Base-by-base conservation (phyloP, 1,139 yeast species). In the Nakaseomyces sp. region DNA sequence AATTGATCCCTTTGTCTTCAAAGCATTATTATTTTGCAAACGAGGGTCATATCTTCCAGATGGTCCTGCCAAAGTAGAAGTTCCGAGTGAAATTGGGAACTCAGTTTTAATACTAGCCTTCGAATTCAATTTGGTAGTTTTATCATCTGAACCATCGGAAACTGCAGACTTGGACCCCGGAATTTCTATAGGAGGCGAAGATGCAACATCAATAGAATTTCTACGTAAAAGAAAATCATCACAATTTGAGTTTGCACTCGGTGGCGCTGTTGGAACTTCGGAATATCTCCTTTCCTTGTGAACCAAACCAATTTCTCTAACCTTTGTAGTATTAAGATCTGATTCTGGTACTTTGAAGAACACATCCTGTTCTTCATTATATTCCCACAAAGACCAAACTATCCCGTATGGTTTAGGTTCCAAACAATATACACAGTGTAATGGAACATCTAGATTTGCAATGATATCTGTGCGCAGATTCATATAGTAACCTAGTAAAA, bases 331-430 rank as follows among this genome's bases (percentile, higher is more conserved):
- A 45, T 67, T 66, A 53, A 79, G 69, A 48, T 75, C 79, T 32
- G 79, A 81, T 10, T 86, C 81, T 44, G 81, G 78, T 5, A 86
- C 81, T 53, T 82, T 77, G 44, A 71, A 75, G 65, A 89, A 89
- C 82, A 87, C 80, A 63, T 88, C 91, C 25, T 74, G 65, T 6
- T 68, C 68, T 53, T 87, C 96, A 55, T 85, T 83, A 63, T 83
- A 89, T 61, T 87, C 94, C 64, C 81, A 89, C 65, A 88, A 72
- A 16, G 86, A 75, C 83, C 95, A 89, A 49, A 86, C 91, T 2
- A 93, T 94, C 4, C 97, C 98, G 63, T 87, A 89, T 0, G 97
- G 96, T 58, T 85, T 86, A 46, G 91, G 88, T 58, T 89, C 97
- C 48, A 89, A 72, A 51, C 91, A 79, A 58, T 88, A 89, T 24